These are phyloP conservation scores for Chalciporus piperatus DNA, from an alignment of 768 basidiomycete species.

Conservation along the genomic window DNA sequence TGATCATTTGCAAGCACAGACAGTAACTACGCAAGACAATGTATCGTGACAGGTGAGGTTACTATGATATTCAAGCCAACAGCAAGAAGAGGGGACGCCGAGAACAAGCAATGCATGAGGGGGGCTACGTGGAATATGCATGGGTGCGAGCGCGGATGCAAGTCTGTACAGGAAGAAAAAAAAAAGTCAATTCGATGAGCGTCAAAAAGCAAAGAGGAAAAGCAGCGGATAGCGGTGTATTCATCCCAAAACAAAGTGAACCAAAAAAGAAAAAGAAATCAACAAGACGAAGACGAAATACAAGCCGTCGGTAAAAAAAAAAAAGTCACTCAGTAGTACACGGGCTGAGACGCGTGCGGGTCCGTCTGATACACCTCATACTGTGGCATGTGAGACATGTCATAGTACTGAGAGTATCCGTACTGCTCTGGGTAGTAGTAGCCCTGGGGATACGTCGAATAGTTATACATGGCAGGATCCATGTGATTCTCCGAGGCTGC, in stretches of 20 bases:
- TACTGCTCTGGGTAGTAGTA: conserved; percentile 76
- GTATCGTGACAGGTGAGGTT: conserved; percentile 1
- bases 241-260: conserved; percentile 19
- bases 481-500: conserved; percentile 26
- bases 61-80: conserved; percentile 3
- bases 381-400: conserved; percentile 60
- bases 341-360: conserved; percentile 45
- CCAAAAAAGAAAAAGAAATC: conserved; percentile 15
- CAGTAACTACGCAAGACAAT: conserved; percentile 16
- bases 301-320: conserved; percentile 5
- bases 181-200: conserved; percentile 19
- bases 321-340: conserved; percentile 52
- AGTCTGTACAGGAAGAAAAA: conserved; percentile 22
- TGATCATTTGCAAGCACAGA: conserved; percentile 13
- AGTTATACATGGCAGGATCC: conserved; percentile 47
- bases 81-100: conserved; percentile 12
- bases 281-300: conserved; percentile 15
- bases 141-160: conserved; percentile 17
- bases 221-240: conserved; percentile 19
- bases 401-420: conserved; percentile 64
- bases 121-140: conserved; percentile 22
- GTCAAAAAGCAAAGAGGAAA: conserved; percentile 6
- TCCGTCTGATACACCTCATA: conserved; percentile 68
- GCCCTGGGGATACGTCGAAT: conserved; percentile 52
- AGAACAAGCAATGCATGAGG: conserved; percentile 22